A percentile compares a stretch with the other conserved stretches of the same genome.
Evolutionary conservation across 2,329 filamentous ascomycete species (phyloP).

Genomic region (Scleromitrula shiraiana): DNA sequence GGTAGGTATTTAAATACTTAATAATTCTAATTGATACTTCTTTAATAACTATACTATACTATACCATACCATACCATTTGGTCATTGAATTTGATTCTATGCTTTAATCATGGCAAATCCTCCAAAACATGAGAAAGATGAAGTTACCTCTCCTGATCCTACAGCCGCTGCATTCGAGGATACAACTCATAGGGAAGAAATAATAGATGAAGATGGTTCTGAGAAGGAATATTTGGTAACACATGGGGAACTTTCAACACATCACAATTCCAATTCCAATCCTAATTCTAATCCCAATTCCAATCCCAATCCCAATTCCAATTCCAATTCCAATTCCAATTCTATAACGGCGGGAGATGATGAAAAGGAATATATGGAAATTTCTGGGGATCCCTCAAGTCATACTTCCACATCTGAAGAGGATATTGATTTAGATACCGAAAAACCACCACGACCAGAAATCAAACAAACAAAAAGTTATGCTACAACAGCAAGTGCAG

Average conservation of each 20-base stretch:
- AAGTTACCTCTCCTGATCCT: conserved; percentile 2
- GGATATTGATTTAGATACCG: conserved; percentile 12
- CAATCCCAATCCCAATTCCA: too few species aligned
- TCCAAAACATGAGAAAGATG: conserved; percentile 3
- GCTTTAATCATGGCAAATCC: conserved; percentile 3
- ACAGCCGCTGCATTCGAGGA: background rate
- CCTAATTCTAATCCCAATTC: too few species aligned
- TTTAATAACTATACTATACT: too few species aligned
- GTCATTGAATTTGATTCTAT: background rate
- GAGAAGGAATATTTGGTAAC: conserved; percentile 3
- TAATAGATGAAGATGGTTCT: conserved; percentile 7
- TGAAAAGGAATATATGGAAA: conserved; percentile 24
- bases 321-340: too few species aligned
- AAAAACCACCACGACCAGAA: conserved; percentile 28
- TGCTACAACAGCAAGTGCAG: conserved; percentile 45
- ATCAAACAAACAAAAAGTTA: conserved; percentile 41
- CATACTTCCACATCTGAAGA: conserved; percentile 14
- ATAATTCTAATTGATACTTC: too few species aligned
- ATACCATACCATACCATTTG: too few species aligned
- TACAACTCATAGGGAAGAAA: conserved; percentile 2
- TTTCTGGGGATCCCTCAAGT: conserved; percentile 16
- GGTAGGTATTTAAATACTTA: too few species aligned
- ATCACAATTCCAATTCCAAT: too few species aligned
- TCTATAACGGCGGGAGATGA: too few species aligned
- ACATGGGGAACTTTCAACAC: conserved; percentile 5